phyloP scores from a whole-genome alignment of 1,139 yeast genomes.

The Pichia sp. region DNA sequence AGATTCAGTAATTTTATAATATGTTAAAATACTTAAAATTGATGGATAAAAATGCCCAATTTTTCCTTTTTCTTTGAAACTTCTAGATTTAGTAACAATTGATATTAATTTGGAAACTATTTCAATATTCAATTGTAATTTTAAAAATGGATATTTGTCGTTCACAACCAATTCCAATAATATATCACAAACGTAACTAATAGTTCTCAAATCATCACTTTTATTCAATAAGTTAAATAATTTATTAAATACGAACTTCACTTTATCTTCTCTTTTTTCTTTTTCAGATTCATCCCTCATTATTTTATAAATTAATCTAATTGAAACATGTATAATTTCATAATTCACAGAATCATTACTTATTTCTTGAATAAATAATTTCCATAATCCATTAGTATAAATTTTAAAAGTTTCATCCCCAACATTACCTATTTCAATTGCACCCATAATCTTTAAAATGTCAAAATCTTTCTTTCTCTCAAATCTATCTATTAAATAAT shows the following conservation, averaged over 20 bases:
- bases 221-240: not conserved
- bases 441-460: constrained; percentile 4
- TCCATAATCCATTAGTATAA: constrained; percentile 1
- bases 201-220: not conserved
- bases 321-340: constrained; percentile 1
- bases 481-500: not conserved
- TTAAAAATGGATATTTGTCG: constrained; percentile 4
- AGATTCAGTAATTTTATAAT: constrained; percentile 1
- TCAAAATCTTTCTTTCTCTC: not conserved
- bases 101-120: constrained; percentile 3
- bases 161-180: constrained; percentile 2
- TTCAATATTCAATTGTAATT: not conserved
- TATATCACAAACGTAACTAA: constrained; percentile 3
- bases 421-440: not conserved
- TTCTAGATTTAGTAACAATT: constrained; percentile 1
- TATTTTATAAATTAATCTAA: constrained; percentile 4
- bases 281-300: not conserved
- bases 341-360: not conserved
- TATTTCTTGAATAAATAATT: constrained; percentile 1
- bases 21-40: constrained; percentile 4
- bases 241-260: constrained; percentile 4
- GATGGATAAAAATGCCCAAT: not conserved
- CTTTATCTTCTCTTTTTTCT: constrained; percentile 4
- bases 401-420: not conserved
- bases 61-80: not conserved